Evolutionary conservation across 2,329 filamentous ascomycete species (phyloP), one percentile per base, ranked within the genome.

Genomic region (Exophiala aquamarina): DNA sequence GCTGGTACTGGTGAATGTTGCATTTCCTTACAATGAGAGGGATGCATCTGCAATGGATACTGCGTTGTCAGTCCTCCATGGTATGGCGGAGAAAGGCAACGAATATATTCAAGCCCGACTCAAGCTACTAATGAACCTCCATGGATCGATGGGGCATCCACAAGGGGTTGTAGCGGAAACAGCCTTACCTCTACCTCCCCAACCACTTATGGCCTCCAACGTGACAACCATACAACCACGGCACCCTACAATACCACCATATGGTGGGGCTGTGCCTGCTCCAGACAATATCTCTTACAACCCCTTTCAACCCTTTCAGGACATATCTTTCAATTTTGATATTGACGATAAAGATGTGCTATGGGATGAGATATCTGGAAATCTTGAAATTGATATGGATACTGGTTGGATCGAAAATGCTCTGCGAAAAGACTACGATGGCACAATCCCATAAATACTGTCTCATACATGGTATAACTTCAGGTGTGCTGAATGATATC

Each of bases 61-160:
- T 29, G 68, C 71, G 11, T 61, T 81, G 6, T 64, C 65, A 6
- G 65, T 80, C 20, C 66, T 80, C 4, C 66, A 65, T 7, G 64
- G 66, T 23, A 79, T 80, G 74, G 74, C 74, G 10, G 70, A 77
- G 37, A 69, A 72, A 8, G 77, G 77, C 0, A 80, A 80, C 55
- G 70, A 66, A 21, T 71, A 78, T 44, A 70, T 79, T 33, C 65
- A 64, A 9, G 66, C 68, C 5, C 64, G 69, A 5, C 64, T 71
- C 47, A 54, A 62, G 7, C 55, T 73, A 13, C 56, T 73, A 5
- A 58, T 68, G 10, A 64, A 69, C 34, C 55, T 73, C 9, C 62
- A 61, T 6, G 61, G 67, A 37, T 58, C 57, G 4, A 60, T 62
- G 14, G 59, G 43, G 35, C 18, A 31, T 13, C 18, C 14, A 47